Evolutionary conservation across 2,329 filamentous ascomycete species (phyloP), one percentile per base, ranked within the genome.

Genomic region (Aspergillus fructus): DNA sequence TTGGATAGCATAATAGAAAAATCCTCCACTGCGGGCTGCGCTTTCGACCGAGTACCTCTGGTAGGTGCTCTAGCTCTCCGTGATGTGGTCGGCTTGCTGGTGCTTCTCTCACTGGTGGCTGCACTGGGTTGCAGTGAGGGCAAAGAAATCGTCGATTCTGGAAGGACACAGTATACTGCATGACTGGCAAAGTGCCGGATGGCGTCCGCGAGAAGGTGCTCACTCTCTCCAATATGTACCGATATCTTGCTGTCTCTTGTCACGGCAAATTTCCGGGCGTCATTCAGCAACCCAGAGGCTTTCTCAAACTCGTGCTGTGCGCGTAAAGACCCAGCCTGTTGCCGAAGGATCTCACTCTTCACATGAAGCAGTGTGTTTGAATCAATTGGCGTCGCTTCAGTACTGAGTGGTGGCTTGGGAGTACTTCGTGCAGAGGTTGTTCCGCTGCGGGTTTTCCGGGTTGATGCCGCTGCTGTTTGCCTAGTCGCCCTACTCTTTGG

Each of bases 141-240:
- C 59, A 93, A 89, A 0, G 92, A 96, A 24, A 97, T 87, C 0
- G 92, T 96, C 0, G 94, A 97, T 67, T 99, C 94, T 46, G 93
- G 90, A 15, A 97, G 83, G 9, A 93, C 89, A 17, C 91, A 96
- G 72, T 93, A 96, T 3, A 94, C 89, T 3, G 93, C 88, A 72
- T 96, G 90, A 4, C 84, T 83, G 12, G 87, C 83, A 79, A 96
- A 90, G 47, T 73, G 65, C 15, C 70, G 68, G 49, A 78, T 71
- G n/a, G 74, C 73, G 51, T 77, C 68, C 2, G 69, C 70, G 17
- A 76, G 66, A 7, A 74, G 62, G 58, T 74, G 66, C 49, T 75
- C 71, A 37, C 71, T 74, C 58, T 71, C 72, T 5, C 68, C 68
- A 34, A 77, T 71, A 27, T 71, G 65, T 11, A 74, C 54, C 4